Percentiles rank a stretch among this genome's conserved stretches.
Conservation (phyloP, 2,329 filamentous ascomycete genomes). For the Cladosporium sp. region DNA sequence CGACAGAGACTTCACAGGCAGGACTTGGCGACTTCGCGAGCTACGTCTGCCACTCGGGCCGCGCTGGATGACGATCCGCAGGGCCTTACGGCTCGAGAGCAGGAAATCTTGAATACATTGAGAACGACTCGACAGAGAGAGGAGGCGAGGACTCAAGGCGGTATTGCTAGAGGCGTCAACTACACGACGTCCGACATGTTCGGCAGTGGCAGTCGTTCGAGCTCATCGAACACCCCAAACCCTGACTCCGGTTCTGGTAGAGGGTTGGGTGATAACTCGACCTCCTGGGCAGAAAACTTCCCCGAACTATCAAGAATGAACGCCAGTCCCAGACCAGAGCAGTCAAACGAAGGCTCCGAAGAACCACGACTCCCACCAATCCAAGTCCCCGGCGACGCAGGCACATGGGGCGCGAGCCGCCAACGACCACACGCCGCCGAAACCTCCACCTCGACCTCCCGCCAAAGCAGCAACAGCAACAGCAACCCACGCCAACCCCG, state of each 20-base stretch:
- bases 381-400: not conserved
- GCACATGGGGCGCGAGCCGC: not conserved
- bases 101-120: constrained; percentile 44
- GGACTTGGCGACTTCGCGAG: constrained; percentile 24
- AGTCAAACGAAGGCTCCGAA: not conserved
- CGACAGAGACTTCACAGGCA: constrained; percentile 30
- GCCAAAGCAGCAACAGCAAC: constrained; percentile 18
- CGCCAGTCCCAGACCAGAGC: constrained; percentile 1
- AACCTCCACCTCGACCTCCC: constrained; percentile 14
- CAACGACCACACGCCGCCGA: not conserved
- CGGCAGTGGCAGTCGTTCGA: constrained; percentile 10
- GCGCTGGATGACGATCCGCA: constrained; percentile 42
- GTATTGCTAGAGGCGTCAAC: constrained; percentile 39
- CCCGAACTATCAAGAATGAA: constrained; percentile 26
- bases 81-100: constrained; percentile 43
- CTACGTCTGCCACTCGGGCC: constrained; percentile 15
- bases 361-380: constrained; percentile 1
- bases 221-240: constrained; percentile 10
- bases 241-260: constrained; percentile 7
- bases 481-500: constrained; percentile 30
- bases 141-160: constrained; percentile 36
- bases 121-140: constrained; percentile 40
- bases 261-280: constrained; percentile 24
- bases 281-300: constrained; percentile 24
- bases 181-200: constrained; percentile 36